phyloP scores from a whole-genome alignment of 2,329 filamentous ascomycete genomes.

The Zymoseptoria brevis region DNA sequence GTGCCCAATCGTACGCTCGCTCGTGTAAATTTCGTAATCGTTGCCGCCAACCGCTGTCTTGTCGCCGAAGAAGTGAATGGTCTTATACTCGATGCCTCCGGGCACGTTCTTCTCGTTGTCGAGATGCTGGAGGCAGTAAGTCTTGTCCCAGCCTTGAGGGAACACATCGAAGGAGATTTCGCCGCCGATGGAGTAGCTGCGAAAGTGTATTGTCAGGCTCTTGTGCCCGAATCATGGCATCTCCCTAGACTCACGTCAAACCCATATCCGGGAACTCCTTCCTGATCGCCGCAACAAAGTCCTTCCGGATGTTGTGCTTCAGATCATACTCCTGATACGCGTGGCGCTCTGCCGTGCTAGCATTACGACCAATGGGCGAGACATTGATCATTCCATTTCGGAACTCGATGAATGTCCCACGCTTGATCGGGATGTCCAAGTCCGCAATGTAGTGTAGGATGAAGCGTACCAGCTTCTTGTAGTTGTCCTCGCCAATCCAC shows the following conservation, averaged over 20 bases:
- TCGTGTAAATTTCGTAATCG: slow-evolving; percentile 87
- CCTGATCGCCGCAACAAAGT: slow-evolving; percentile 67
- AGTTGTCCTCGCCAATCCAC: slow-evolving; percentile 79
- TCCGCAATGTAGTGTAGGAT: slow-evolving; percentile 77
- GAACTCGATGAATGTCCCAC: slow-evolving; percentile 80
- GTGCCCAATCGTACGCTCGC: slow-evolving; percentile 76
- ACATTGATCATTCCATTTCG: slow-evolving; percentile 89
- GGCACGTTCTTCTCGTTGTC: slow-evolving; percentile 62
- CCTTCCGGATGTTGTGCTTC: slow-evolving; percentile 64
- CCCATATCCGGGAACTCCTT: slow-evolving; percentile 76
- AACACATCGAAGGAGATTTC: slow-evolving; percentile 99
- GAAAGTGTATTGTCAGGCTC: neutral
- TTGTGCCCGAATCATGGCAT: neutral
- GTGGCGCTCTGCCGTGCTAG: slow-evolving; percentile 67
- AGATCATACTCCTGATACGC: slow-evolving; percentile 79
- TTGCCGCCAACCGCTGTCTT: slow-evolving; percentile 89
- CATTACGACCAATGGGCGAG: slow-evolving; percentile 77
- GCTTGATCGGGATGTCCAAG: slow-evolving; percentile 74
- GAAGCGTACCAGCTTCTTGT: slow-evolving; percentile 70
- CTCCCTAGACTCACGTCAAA: slow-evolving; percentile 59
- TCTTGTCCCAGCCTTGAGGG: slow-evolving; percentile 97
- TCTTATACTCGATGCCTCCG: slow-evolving; percentile 69
- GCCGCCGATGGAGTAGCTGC: slow-evolving; percentile 83
- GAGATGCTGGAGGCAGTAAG: slow-evolving; percentile 84
- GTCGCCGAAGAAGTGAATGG: slow-evolving; percentile 96